These are phyloP conservation scores for Tubosaeta sp. DNA, from an alignment of 768 basidiomycete species.

Conservation along the genomic window DNA sequence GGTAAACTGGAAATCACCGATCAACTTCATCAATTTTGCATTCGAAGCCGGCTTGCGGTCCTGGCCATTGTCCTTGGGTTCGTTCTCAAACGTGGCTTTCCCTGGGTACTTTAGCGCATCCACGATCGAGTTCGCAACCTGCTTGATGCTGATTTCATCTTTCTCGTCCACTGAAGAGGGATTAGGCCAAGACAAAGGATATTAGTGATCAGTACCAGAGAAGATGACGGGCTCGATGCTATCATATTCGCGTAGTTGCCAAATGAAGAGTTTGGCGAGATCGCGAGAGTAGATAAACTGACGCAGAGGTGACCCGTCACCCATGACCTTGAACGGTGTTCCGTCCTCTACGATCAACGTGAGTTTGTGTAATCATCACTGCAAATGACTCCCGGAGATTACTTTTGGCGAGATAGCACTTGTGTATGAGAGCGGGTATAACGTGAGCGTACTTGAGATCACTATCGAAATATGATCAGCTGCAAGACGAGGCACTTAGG, in stretches of 20 bases:
- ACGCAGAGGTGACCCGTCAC: conserved; percentile 89
- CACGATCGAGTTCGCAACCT: conserved; percentile 89
- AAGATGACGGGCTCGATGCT: conserved; percentile 92
- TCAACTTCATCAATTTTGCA: conserved; percentile 71
- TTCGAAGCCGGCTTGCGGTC: conserved; percentile 97
- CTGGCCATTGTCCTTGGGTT: conserved; percentile 75
- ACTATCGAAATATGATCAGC: conserved; percentile 36
- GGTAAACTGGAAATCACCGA: conserved; percentile 85
- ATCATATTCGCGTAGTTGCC: conserved; percentile 86
- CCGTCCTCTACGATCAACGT: conserved; percentile 53
- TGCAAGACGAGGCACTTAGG: neutral
- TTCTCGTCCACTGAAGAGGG: conserved; percentile 71
- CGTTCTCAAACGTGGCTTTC: conserved; percentile 71
- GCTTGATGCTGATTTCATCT: conserved; percentile 90
- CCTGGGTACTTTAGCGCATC: conserved; percentile 76
- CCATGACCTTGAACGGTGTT: conserved; percentile 83
- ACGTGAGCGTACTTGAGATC: conserved; percentile 90
- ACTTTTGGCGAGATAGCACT: conserved; percentile 91
- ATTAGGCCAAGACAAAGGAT: neutral
- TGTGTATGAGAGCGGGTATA: conserved; percentile 91
- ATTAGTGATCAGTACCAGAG: conserved; percentile 50
- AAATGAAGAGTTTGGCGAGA: conserved; percentile 92
- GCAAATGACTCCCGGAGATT: neutral
- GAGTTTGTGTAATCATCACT: neutral
- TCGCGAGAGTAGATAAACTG: conserved; percentile 98